phyloP scores from a whole-genome alignment of 208 protist species.

The Herpetomonas samuelpessoai region DNA sequence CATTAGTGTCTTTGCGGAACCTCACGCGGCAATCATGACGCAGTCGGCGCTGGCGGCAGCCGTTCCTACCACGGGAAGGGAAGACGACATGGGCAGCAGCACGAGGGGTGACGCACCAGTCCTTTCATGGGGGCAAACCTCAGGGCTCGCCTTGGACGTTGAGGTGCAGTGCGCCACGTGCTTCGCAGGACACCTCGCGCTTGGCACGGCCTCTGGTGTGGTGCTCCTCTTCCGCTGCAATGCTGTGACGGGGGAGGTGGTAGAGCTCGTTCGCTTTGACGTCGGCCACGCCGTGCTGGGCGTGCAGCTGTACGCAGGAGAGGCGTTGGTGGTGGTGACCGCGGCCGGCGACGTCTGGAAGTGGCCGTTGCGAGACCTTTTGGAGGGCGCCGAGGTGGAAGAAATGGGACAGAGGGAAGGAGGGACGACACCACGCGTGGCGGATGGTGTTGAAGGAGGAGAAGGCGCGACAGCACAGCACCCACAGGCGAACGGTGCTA shows the following conservation, averaged over 20 bases:
- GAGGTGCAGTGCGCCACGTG: constrained; percentile 58
- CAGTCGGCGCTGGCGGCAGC: not conserved
- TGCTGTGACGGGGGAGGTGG: constrained; percentile 21
- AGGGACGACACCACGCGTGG: not conserved
- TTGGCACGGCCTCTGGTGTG: constrained; percentile 64
- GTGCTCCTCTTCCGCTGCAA: constrained; percentile 60
- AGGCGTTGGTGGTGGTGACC: constrained; percentile 70
- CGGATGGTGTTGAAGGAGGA: constrained; percentile 4
- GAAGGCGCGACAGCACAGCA: too few relatives aligned
- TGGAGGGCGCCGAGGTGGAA: constrained; percentile 12
- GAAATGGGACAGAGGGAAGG: not conserved
- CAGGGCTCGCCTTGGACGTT: constrained; percentile 22
- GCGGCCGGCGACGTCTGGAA: constrained; percentile 78
- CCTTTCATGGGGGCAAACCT: constrained; percentile 19
- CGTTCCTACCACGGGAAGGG: too few relatives aligned
- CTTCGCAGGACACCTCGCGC: constrained; percentile 42
- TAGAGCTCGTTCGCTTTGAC: constrained; percentile 74
- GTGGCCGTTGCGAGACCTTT: constrained; percentile 67
- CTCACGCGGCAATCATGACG: not conserved
- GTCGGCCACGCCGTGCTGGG: constrained; percentile 73
- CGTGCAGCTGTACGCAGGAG: constrained; percentile 57
- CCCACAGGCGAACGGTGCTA: too few relatives aligned
- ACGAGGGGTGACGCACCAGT: not conserved
- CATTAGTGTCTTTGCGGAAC: constrained; percentile 30
- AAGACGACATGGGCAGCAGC: too few relatives aligned